A percentile compares a stretch with the other conserved stretches of the same genome.
Conservation (phyloP, 345 rosid genomes). For the Firmiana major region DNA sequence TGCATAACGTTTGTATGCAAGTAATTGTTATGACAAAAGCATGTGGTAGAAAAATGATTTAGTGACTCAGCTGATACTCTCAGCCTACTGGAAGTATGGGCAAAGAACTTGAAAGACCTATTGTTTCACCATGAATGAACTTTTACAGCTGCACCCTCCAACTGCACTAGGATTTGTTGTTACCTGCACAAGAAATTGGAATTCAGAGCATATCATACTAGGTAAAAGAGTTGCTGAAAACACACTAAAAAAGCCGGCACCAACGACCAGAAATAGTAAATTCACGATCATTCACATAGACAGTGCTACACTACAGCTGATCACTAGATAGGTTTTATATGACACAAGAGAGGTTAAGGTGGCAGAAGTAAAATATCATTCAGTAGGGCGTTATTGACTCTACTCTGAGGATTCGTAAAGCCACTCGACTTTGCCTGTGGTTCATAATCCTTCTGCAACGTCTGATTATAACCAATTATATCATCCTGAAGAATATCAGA, state of each 20-base stretch:
- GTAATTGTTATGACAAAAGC: neutral
- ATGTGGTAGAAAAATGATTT: neutral
- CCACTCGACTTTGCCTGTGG: neutral
- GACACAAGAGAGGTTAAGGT: neutral
- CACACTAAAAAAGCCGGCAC: neutral
- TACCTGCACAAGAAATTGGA: slow-evolving; percentile 51
- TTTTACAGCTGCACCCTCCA: slow-evolving; percentile 96
- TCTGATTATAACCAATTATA: neutral
- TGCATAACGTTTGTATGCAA: slow-evolving; percentile 1
- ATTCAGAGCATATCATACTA: neutral
- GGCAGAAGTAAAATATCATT: neutral
- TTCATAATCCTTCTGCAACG: neutral
- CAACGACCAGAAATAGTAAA: neutral
- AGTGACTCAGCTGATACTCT: neutral
- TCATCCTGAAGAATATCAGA: neutral
- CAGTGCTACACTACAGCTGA: neutral
- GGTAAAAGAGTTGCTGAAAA: neutral
- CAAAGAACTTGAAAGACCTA: slow-evolving; percentile 18
- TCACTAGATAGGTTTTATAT: neutral
- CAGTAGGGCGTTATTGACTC: neutral
- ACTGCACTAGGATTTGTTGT: slow-evolving; percentile 92
- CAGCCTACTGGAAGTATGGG: neutral
- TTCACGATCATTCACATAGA: neutral
- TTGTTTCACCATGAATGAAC: slow-evolving; percentile 93
- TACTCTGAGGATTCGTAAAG: neutral